These are phyloP conservation scores for Thymus mandschuricus DNA, from an alignment of 257 asterid genomes.

Conservation along the genomic window DNA sequence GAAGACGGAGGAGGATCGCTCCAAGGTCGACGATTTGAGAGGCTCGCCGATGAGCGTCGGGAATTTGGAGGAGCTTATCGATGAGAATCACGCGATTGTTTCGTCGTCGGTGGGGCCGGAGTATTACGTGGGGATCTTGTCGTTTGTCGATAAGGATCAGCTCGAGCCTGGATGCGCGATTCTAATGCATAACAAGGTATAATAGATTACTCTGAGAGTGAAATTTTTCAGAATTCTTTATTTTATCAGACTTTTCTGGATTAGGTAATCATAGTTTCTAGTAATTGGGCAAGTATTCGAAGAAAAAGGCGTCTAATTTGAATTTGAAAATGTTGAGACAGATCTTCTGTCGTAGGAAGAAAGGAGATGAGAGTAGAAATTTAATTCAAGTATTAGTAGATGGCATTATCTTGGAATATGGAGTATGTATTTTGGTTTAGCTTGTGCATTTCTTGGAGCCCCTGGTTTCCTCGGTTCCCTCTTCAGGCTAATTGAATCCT, in stretches of 20 bases:
- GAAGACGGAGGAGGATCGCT: slow-evolving; percentile 91
- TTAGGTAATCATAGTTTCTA: background rate
- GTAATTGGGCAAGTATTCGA: background rate
- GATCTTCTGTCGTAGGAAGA: background rate
- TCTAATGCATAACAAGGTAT: slow-evolving; percentile 92
- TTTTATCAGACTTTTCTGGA: slow-evolving; percentile 3
- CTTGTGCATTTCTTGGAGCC: background rate
- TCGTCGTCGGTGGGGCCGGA: slow-evolving; percentile 91
- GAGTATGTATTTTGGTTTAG: background rate
- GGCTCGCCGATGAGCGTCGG: slow-evolving; percentile 97
- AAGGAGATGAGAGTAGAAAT: slow-evolving; percentile 12
- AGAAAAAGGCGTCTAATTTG: background rate
- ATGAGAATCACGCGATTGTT: slow-evolving; percentile 91
- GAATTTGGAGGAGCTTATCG: slow-evolving; percentile 82
- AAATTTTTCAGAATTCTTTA: background rate
- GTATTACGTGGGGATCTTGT: slow-evolving; percentile 86
- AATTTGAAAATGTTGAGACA: background rate
- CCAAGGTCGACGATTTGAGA: slow-evolving; percentile 81
- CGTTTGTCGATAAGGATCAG: slow-evolving; percentile 89
- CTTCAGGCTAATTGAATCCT: background rate
- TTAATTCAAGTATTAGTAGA: background rate
- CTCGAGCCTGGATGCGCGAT: slow-evolving; percentile 95
- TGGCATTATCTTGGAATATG: background rate
- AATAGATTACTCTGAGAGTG: background rate
- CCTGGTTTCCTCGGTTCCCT: slow-evolving; percentile 20